These are phyloP conservation scores for Boletellus deceptivus DNA, from an alignment of 1,284 basidiomycete genomes.

Conservation along the genomic window DNA sequence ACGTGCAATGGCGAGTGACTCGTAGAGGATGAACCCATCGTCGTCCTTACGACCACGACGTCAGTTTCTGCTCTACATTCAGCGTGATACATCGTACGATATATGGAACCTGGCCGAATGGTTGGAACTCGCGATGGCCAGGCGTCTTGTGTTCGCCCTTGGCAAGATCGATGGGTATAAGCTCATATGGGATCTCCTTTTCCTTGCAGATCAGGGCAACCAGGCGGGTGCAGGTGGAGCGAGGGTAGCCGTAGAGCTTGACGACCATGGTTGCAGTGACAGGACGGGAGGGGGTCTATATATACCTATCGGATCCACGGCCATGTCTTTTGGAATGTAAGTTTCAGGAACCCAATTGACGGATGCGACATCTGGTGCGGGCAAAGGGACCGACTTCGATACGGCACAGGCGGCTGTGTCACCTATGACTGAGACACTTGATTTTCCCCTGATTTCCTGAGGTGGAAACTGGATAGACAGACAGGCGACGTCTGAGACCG, in stretches of 20 bases:
- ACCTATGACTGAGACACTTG: not conserved
- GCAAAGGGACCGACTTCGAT: too few relatives aligned
- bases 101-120: conserved; percentile 69
- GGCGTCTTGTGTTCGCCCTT: conserved; percentile 49
- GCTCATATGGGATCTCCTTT: conserved; percentile 50
- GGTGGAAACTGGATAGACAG: too few relatives aligned
- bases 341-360: too few relatives aligned
- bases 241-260: conserved; percentile 44
- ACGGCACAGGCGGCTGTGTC: not conserved
- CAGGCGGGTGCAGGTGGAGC: conserved; percentile 47
- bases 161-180: conserved; percentile 42
- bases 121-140: conserved; percentile 48
- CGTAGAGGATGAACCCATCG: conserved; percentile 46
- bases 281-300: not conserved
- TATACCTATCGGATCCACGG: not conserved
- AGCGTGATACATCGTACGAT: conserved; percentile 38
- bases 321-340: too few relatives aligned
- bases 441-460: too few relatives aligned
- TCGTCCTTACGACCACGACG: conserved; percentile 32
- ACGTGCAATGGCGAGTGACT: conserved; percentile 53
- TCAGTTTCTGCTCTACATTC: not conserved
- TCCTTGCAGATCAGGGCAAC: conserved; percentile 49
- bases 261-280: conserved; percentile 44
- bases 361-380: too few relatives aligned
- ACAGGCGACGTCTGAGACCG: too few relatives aligned